Base-by-base conservation (phyloP, 495 filamentous ascomycete species). In the Tetracladium marchalianum region DNA sequence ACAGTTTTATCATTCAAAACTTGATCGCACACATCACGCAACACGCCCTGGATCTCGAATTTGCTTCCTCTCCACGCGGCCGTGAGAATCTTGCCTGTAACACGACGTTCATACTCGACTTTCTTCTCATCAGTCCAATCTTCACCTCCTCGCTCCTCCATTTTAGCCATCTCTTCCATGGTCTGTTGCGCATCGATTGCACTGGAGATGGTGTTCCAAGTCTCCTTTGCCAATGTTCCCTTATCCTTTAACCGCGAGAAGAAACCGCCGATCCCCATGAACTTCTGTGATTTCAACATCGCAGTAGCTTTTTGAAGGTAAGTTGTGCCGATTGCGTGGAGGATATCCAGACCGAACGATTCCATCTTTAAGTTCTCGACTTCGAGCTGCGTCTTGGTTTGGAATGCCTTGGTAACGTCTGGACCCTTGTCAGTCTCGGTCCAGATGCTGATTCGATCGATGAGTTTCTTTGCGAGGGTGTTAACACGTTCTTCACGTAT, bases 361-460 rank as follows among this genome's bases (percentile, higher is more conserved):
- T 99, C 92, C 87, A 99, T 97, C 71, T 97, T 99, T 53, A 97
- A 66, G 54, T 96, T 93, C 71, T 99, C 92, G 11, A 95, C 87
- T 65, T 97, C 93, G 19, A 94, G 78, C n/a, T 81, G 75, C 16
- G 80, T 95, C 74, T 97, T 95, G 59, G 87, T 86, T 58, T 88
- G 81, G 65, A 97, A 99, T 1, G 93, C 88, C 34, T 64, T 65
- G 3, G 90, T 96, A 9, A 95, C 86, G 59, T 93, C 88, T 1
- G 62, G 36, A 24, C 81, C 79, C 68, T 92, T 93, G 68, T 96
- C 93, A 4, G 89, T 95, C 64, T 99, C 92, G 10, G 92, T 96
- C 90, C 90, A 96, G 8, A 97, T 81, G 52, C 82, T 90, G 58
- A 99, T 80, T 39, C 90, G 82, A 60, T 95, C 85, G 27, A 95